A percentile compares a stretch with the other conserved stretches of the same genome.
Conservation (phyloP, 2,329 filamentous ascomycete species). For the Penicillium sp. region DNA sequence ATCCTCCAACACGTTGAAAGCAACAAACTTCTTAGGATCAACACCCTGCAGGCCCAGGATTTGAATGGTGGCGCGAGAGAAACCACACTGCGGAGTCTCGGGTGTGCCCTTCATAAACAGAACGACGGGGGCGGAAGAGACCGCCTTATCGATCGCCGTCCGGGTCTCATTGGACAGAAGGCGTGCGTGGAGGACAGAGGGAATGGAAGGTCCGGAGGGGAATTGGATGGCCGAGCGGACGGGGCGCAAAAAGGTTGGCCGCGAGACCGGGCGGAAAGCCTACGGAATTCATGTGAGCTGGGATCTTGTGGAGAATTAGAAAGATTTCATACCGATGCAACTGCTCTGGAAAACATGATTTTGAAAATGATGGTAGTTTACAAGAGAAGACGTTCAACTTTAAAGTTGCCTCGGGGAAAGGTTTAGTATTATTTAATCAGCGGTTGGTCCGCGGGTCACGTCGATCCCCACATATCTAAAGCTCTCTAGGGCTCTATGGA, state of each 20-base stretch:
- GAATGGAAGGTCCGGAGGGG: slow-evolving; percentile 36
- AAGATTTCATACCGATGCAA: slow-evolving; percentile 11
- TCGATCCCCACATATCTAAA: slow-evolving; percentile 11
- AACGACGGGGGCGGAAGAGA: slow-evolving; percentile 84
- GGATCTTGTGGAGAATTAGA: neutral
- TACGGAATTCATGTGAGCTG: slow-evolving; percentile 9
- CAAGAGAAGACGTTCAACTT: neutral
- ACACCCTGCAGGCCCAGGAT: slow-evolving; percentile 93
- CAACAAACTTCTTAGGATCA: slow-evolving; percentile 92
- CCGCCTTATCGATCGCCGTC: slow-evolving; percentile 83
- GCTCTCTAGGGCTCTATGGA: neutral
- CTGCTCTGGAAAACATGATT: slow-evolving; percentile 30
- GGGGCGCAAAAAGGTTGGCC: slow-evolving; percentile 21
- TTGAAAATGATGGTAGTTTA: slow-evolving; percentile 3
- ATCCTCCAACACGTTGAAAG: slow-evolving; percentile 96
- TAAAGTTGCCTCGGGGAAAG: slow-evolving; percentile 2
- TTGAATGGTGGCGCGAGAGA: slow-evolving; percentile 92
- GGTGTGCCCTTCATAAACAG: slow-evolving; percentile 99
- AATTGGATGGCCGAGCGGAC: slow-evolving; percentile 13
- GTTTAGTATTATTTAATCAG: slow-evolving; percentile 16
- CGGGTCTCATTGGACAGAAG: slow-evolving; percentile 77
- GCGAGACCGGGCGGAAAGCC: slow-evolving; percentile 31
- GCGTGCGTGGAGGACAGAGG: slow-evolving; percentile 45
- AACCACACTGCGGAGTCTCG: slow-evolving; percentile 92
- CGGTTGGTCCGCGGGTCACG: slow-evolving; percentile 8